Evolutionary conservation across 805 yeast genomes (phyloP).

Genomic region (Schwanniomyces polymorphus): DNA sequence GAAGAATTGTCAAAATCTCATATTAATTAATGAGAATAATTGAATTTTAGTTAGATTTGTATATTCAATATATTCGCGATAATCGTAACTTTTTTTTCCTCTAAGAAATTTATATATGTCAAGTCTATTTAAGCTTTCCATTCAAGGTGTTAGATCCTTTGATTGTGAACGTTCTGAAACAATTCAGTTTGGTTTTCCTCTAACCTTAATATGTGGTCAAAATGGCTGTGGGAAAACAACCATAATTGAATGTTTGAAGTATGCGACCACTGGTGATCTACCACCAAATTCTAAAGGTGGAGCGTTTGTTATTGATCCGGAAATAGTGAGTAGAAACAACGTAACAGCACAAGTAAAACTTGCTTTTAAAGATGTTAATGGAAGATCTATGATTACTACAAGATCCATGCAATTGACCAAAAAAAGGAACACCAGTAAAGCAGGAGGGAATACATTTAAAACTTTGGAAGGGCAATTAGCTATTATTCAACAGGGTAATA

Average conservation of each 20-base stretch:
- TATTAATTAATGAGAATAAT: slow-evolving; percentile 21
- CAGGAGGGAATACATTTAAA: slow-evolving; percentile 62
- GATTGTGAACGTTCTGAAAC: slow-evolving; percentile 83
- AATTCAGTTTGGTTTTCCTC: slow-evolving; percentile 84
- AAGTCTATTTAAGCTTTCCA: slow-evolving; percentile 42
- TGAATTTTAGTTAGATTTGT: neutral
- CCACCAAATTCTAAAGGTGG: slow-evolving; percentile 98
- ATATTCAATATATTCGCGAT: neutral
- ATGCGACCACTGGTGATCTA: slow-evolving; percentile 91
- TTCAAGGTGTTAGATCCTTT: slow-evolving; percentile 89
- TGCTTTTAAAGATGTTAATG: slow-evolving; percentile 74
- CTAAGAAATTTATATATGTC: slow-evolving; percentile 26
- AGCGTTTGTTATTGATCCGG: slow-evolving; percentile 93
- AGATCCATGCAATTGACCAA: slow-evolving; percentile 75
- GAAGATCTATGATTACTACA: slow-evolving; percentile 79
- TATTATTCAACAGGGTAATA: slow-evolving; percentile 62
- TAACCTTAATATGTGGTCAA: slow-evolving; percentile 91
- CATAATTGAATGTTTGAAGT: slow-evolving; percentile 88
- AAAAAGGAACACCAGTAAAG: slow-evolving; percentile 47
- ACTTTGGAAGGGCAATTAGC: slow-evolving; percentile 88
- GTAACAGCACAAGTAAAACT: slow-evolving; percentile 89
- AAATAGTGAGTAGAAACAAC: slow-evolving; percentile 68
- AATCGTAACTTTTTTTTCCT: neutral
- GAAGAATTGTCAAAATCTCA: slow-evolving; percentile 57
- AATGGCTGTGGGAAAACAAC: slow-evolving; percentile 98